phyloP scores from a whole-genome alignment of 306 rosid species.

The Quercus gilva region DNA sequence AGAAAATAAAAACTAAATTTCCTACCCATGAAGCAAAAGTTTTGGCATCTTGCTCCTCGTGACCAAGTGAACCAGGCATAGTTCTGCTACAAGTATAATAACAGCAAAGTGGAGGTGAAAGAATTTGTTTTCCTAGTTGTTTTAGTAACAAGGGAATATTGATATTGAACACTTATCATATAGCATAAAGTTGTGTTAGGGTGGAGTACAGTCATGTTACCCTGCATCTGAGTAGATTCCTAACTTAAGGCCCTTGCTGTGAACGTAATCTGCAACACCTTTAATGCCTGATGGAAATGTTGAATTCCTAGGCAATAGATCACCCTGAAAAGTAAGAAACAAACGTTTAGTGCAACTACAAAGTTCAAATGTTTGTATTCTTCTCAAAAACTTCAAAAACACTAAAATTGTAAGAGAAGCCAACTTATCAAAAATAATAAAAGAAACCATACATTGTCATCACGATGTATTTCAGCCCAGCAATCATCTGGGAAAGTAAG shows the following conservation, averaged over 20 bases:
- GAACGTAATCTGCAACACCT: constrained; percentile 90
- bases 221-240: constrained; percentile 99
- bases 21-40: constrained; percentile 93
- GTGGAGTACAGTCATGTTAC: constrained; percentile 32
- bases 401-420: not conserved
- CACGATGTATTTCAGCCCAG: constrained; percentile 90
- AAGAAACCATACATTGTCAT: constrained; percentile 40
- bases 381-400: not conserved
- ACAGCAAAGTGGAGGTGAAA: constrained; percentile 38
- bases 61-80: constrained; percentile 95
- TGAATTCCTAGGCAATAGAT: constrained; percentile 69
- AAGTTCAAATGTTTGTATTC: not conserved
- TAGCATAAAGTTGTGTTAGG: not conserved
- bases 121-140: not conserved
- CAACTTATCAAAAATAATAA: not conserved
- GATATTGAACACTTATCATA: not conserved
- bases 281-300: constrained; percentile 93
- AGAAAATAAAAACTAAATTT: not conserved
- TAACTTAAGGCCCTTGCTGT: constrained; percentile 86
- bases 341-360: not conserved
- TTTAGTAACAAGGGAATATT: not conserved
- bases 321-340: constrained; percentile 44
- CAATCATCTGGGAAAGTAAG: constrained; percentile 70
- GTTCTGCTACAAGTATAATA: constrained; percentile 82
- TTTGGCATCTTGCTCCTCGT: constrained; percentile 87